phyloP scores from a whole-genome alignment of 306 rosid species.

The Adenanthera pavonina region DNA sequence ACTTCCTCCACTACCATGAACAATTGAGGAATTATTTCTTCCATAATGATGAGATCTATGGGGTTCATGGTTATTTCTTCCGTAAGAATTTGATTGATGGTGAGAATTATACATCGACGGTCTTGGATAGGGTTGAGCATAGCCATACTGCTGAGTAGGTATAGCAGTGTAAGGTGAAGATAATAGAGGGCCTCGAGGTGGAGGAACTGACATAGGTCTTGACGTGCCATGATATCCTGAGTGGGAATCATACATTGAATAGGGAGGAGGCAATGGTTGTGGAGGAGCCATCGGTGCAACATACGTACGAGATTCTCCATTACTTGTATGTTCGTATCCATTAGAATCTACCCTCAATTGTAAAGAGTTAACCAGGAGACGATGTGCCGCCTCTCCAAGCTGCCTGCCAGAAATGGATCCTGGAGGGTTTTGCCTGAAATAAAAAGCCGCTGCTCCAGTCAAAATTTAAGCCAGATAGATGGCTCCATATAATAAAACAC shows the following conservation, averaged over 20 bases:
- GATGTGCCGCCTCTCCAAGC: conserved; percentile 73
- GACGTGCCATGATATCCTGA: conserved; percentile 46
- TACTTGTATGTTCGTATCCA: conserved; percentile 45
- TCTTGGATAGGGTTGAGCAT: conserved; percentile 40
- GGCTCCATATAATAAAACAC: conserved; percentile 14
- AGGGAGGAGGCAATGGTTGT: conserved; percentile 40
- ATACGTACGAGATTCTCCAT: conserved; percentile 44
- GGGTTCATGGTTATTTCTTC: conserved; percentile 49
- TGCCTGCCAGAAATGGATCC: conserved; percentile 70
- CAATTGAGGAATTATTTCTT: conserved; percentile 42
- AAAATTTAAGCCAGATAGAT: conserved; percentile 10
- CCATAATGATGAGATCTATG: conserved; percentile 54
- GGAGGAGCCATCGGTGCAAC: conserved; percentile 39
- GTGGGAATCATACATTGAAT: conserved; percentile 39
- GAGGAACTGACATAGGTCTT: conserved; percentile 46
- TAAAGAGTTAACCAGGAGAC: conserved; percentile 68
- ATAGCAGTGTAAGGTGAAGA: conserved; percentile 38
- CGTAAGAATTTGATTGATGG: conserved; percentile 50
- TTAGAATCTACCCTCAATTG: conserved; percentile 49
- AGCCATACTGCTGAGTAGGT: conserved; percentile 46
- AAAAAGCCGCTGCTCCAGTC: conserved; percentile 21
- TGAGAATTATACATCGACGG: conserved; percentile 29
- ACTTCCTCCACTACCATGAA: conserved; percentile 43
- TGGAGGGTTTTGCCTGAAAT: conserved; percentile 64
- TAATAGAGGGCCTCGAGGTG: conserved; percentile 37